These are phyloP conservation scores for Fusarium newnesense DNA, from an alignment of 2,329 filamentous ascomycete genomes.

Conservation along the genomic window DNA sequence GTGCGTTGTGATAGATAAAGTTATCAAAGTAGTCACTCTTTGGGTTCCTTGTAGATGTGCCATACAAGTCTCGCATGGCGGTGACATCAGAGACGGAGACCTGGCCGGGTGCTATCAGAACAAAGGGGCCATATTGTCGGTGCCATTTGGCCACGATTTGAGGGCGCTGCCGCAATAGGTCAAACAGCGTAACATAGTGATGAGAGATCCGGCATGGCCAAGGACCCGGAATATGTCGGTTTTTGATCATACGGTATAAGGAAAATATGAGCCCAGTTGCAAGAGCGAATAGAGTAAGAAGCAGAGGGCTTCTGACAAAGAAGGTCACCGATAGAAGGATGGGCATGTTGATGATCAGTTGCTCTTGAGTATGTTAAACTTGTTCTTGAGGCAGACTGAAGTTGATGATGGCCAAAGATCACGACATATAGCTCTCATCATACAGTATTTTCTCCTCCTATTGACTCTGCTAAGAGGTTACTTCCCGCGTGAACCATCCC, in stretches of 20 bases:
- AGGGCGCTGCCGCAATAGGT: neutral
- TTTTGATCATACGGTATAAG: neutral
- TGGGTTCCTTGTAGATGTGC: neutral
- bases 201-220: neutral
- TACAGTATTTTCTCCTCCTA: neutral
- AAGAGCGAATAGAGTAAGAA: neutral
- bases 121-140: neutral
- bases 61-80: neutral
- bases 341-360: neutral
- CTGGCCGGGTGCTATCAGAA: neutral
- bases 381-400: neutral
- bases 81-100: neutral
- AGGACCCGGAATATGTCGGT: neutral
- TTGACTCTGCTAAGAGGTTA: neutral
- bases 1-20: neutral
- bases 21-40: neutral
- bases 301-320: neutral
- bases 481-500: neutral
- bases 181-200: conserved; percentile 1
- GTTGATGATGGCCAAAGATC: neutral
- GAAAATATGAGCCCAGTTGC: neutral
- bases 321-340: neutral
- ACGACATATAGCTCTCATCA: neutral
- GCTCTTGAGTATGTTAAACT: neutral
- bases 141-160: conserved; percentile 1